Evolutionary conservation across 345 rosid species (phyloP), one percentile per base, ranked within the genome.

Genomic region (Triadica sebifera): DNA sequence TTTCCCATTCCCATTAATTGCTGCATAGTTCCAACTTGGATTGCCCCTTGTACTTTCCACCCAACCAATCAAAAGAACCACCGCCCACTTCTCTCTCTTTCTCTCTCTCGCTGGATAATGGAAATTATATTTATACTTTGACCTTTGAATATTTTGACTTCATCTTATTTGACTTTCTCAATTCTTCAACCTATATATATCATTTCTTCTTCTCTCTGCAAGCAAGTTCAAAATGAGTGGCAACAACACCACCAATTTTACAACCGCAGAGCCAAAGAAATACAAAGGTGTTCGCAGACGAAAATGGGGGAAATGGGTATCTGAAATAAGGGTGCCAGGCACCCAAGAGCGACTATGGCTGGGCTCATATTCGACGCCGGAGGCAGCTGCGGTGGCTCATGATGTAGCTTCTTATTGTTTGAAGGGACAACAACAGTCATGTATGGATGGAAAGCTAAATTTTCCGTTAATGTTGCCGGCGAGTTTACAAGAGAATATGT

Each of bases 261-360:
- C 76, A 55, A 41, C 56, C 0, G 22, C 13, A 6, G 51, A 67
- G 50, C 74, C 64, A n/a, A 76, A 46, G 78, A 93, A 86, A 71
- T 89, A 85, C 87, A 88, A 82, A 60, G 98, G 97, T 19, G 85
- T 89, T 8, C 90, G 96, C 0, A 84, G 86, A n/a, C 76, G 98
- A n/a, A 93, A 87, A 78, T 93, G 97, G 98, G 97, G 97, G 9
- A 93, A 93, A 78, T 93, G 95, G 97, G 98, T 93, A 69, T 85
- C 98, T 0, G 98, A 93, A 75, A 93, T 93, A 51, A 74, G 98
- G 9, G 89, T 93, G 66, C 97, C 94, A 0, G 89, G 90, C 57
- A 84, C 86, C 6, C 86, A 85, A 34, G 87, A 89, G 15, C 91
- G 98, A 3, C 92, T 93, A 46, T 93, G 97, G 98, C 75, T 93